A percentile compares a stretch with the other conserved stretches of the same genome.
Evolutionary conservation across 1,284 basidiomycete genomes (phyloP).

Genomic region (Papiliotrema flavescens): DNA sequence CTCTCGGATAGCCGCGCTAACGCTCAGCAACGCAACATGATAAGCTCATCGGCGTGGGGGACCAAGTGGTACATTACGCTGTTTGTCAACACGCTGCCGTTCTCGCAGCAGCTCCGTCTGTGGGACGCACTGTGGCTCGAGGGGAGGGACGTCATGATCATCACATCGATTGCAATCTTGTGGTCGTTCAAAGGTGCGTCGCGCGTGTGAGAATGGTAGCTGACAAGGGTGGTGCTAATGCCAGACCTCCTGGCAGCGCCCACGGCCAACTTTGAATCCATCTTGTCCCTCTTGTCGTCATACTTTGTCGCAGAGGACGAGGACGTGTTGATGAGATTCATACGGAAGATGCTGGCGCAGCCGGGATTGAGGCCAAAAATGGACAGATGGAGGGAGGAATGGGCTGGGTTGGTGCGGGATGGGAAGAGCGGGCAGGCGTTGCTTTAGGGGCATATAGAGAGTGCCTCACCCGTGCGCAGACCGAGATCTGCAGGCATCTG

Average conservation of each 20-base stretch:
- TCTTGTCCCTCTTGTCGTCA: constrained; percentile 79
- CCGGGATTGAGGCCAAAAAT: constrained; percentile 68
- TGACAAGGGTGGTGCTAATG: background rate
- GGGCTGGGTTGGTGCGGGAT: constrained; percentile 29
- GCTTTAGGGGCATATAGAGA: too few relatives aligned
- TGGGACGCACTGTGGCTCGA: constrained; percentile 94
- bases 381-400: constrained; percentile 46
- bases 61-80: constrained; percentile 99
- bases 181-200: constrained; percentile 77
- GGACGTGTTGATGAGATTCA: constrained; percentile 72
- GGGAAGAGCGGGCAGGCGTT: constrained; percentile 32
- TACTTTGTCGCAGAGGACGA: constrained; percentile 90
- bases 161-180: constrained; percentile 78
- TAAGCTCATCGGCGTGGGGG: constrained; percentile 89
- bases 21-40: constrained; percentile 69
- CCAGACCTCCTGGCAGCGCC: constrained; percentile 22
- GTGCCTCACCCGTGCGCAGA: too few relatives aligned
- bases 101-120: constrained; percentile 85
- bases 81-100: constrained; percentile 92
- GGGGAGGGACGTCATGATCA: constrained; percentile 81
- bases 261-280: constrained; percentile 81
- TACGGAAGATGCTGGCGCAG: constrained; percentile 66
- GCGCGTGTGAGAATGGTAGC: too few relatives aligned
- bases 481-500: too few relatives aligned
- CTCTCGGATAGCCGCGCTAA: background rate